Conservation (phyloP, 2,329 filamentous ascomycete genomes). For the Westerdykella aurantiaca region DNA sequence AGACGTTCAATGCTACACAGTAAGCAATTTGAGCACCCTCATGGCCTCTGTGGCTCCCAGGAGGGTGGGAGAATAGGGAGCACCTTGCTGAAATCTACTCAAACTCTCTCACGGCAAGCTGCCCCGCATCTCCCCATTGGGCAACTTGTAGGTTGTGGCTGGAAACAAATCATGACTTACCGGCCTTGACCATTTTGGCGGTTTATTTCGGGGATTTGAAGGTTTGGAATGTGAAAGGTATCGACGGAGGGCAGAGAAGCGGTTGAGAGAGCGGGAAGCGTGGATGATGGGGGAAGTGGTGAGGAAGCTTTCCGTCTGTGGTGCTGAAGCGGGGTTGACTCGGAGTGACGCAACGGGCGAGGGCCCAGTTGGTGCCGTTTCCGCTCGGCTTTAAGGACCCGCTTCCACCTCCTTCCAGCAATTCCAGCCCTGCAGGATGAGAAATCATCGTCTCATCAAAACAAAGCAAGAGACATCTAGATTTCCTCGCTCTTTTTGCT, state of each 20-base stretch:
- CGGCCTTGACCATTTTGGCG: conserved; percentile 97
- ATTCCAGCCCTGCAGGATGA: conserved; percentile 23
- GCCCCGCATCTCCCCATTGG: conserved; percentile 31
- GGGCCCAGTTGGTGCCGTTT: conserved; percentile 10
- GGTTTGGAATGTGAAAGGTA: conserved; percentile 6
- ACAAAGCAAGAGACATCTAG: too few relatives aligned
- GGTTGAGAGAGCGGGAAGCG: conserved; percentile 5
- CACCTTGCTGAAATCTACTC: conserved; percentile 29
- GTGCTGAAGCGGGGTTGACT: conserved; percentile 24
- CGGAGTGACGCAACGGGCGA: conserved; percentile 28
- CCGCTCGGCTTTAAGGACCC: too few relatives aligned
- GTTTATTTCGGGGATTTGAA: conserved; percentile 32
- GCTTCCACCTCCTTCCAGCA: conserved; percentile 9
- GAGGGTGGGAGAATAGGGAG: neutral
- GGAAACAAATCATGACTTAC: conserved; percentile 50
- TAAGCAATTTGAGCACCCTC: conserved; percentile 18
- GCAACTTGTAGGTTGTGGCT: conserved; percentile 9
- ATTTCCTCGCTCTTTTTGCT: too few relatives aligned
- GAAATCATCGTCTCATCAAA: conserved; percentile 17
- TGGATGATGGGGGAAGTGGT: conserved; percentile 7
- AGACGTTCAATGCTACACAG: conserved; percentile 7
- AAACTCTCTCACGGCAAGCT: conserved; percentile 45
- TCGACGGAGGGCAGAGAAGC: conserved; percentile 5
- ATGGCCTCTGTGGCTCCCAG: conserved; percentile 6
- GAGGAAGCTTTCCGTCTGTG: neutral